phyloP scores from a whole-genome alignment of 1,139 yeast genomes.

The Hyphopichia pseudoburtonii region DNA sequence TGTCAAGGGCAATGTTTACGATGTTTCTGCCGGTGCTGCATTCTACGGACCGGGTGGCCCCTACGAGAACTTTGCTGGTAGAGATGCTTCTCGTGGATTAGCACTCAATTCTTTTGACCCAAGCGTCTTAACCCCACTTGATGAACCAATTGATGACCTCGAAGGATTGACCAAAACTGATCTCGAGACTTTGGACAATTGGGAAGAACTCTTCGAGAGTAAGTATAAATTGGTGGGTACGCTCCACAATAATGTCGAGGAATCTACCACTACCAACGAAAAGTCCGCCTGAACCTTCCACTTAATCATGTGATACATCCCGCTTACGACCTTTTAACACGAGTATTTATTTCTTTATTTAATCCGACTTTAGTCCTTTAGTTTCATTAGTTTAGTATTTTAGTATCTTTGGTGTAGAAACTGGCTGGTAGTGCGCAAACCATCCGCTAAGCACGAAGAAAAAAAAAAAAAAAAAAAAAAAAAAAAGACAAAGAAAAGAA shows the following conservation, averaged over 20 bases:
- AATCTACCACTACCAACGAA: background rate
- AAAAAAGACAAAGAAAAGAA: no score
- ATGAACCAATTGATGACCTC: constrained; percentile 72
- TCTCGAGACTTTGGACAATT: constrained; percentile 65
- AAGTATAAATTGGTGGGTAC: constrained; percentile 75
- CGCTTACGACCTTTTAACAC: background rate
- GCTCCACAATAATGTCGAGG: constrained; percentile 26
- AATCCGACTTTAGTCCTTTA: no score
- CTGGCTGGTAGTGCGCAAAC: background rate
- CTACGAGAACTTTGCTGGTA: constrained; percentile 92
- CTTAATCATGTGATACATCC: no score
- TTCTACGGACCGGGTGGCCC: constrained; percentile 98
- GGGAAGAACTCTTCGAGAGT: constrained; percentile 82
- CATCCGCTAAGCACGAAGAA: background rate
- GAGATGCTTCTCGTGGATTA: constrained; percentile 93
- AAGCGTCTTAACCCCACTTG: constrained; percentile 54
- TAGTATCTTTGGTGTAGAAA: no score
- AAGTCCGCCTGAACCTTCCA: background rate
- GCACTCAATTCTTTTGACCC: constrained; percentile 87
- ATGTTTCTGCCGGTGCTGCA: constrained; percentile 75
- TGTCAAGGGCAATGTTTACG: constrained; percentile 81
- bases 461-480: background rate
- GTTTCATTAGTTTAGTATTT: no score
- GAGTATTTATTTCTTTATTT: background rate
- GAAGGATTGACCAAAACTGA: constrained; percentile 64